Conservation (phyloP, 306 rosid species). For the Cyamopsis tetragonoloba region DNA sequence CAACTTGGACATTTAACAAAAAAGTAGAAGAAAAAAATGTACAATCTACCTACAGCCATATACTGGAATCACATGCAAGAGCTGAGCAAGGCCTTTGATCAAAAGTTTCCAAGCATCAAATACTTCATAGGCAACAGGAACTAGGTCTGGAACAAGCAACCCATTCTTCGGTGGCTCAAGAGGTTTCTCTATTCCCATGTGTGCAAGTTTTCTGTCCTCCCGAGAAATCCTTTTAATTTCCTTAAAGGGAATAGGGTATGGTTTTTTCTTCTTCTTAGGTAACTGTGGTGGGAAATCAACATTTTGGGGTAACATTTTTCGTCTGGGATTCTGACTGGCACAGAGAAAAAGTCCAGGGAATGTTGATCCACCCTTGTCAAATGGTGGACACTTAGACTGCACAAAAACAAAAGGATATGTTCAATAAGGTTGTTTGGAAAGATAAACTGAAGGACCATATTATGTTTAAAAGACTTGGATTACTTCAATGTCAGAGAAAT, state of each 20-base stretch:
- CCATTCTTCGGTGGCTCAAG: slow-evolving; percentile 89
- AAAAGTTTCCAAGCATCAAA: slow-evolving; percentile 83
- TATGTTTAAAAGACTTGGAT: neutral
- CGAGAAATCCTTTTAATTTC: slow-evolving; percentile 63
- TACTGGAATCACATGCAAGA: slow-evolving; percentile 71
- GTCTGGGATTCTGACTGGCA: slow-evolving; percentile 45
- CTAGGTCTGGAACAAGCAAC: slow-evolving; percentile 64
- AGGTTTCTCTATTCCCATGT: slow-evolving; percentile 78
- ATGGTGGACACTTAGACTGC: slow-evolving; percentile 48
- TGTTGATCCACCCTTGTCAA: slow-evolving; percentile 32
- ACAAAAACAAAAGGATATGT: slow-evolving; percentile 15
- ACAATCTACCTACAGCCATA: slow-evolving; percentile 78
- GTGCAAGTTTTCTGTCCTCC: slow-evolving; percentile 63
- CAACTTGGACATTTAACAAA: slow-evolving; percentile 3
- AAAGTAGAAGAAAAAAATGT: neutral
- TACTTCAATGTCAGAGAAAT: neutral
- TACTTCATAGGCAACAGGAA: slow-evolving; percentile 83
- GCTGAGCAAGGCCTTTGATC: slow-evolving; percentile 75
- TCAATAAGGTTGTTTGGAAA: slow-evolving; percentile 13
- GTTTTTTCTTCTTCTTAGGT: slow-evolving; percentile 84
- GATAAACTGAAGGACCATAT: slow-evolving; percentile 8
- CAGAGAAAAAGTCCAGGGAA: slow-evolving; percentile 30
- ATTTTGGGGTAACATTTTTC: slow-evolving; percentile 50
- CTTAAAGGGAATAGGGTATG: slow-evolving; percentile 76
- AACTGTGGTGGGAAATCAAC: slow-evolving; percentile 66